phyloP scores from a whole-genome alignment of 768 basidiomycete genomes.

The Mycena maculata region DNA sequence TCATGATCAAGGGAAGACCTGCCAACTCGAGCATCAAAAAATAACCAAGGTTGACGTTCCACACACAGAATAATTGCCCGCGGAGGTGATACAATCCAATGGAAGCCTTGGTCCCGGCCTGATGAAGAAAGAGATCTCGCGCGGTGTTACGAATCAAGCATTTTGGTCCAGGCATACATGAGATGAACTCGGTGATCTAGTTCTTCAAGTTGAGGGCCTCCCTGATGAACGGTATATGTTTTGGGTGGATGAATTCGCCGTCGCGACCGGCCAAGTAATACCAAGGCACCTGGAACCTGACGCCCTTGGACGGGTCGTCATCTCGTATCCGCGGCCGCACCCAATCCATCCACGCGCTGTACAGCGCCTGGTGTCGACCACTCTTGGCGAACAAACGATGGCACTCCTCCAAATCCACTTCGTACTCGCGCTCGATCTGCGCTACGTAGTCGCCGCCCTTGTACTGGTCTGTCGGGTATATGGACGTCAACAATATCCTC shows the following conservation, averaged over 20 bases:
- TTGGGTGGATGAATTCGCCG: constrained; percentile 6
- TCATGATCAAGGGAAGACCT: too few species aligned
- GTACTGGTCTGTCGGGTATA: not conserved
- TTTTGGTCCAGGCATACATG: not conserved
- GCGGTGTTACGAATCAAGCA: too few species aligned
- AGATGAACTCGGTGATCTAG: too few species aligned
- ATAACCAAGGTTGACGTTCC: too few species aligned
- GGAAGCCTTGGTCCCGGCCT: too few species aligned
- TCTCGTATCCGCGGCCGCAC: not conserved
- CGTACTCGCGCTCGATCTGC: constrained; percentile 6
- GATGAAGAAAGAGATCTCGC: too few species aligned
- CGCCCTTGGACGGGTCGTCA: not conserved
- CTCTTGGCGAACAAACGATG: not conserved
- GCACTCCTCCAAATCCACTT: constrained; percentile 4
- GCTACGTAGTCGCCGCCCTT: not conserved
- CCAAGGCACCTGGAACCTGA: not conserved
- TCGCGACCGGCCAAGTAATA: not conserved
- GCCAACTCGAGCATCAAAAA: too few species aligned
- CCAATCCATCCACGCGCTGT: not conserved
- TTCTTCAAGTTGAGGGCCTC: not conserved
- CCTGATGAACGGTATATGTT: not conserved
- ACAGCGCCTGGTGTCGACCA: not conserved
- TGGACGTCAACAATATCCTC: not conserved
- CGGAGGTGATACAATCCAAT: too few species aligned
- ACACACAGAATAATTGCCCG: too few species aligned